These are phyloP conservation scores for Luffa acutangula DNA, from an alignment of 306 rosid species.

Conservation along the genomic window DNA sequence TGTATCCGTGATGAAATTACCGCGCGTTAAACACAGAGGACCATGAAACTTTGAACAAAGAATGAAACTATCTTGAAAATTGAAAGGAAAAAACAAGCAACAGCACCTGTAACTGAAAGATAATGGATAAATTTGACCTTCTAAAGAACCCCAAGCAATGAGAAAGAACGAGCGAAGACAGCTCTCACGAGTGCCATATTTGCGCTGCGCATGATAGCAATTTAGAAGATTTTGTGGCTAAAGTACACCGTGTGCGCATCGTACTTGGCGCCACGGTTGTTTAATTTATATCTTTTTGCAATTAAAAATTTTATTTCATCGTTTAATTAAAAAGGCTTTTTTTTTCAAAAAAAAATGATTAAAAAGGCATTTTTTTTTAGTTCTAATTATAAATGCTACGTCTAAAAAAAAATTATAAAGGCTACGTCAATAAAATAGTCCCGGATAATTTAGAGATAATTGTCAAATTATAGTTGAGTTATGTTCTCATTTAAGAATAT, in stretches of 20 bases:
- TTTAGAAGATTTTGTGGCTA: background rate
- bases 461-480: too few relatives aligned
- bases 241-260: background rate
- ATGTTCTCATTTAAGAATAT: too few relatives aligned
- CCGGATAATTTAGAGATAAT: too few relatives aligned
- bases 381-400: too few relatives aligned
- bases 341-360: too few relatives aligned
- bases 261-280: background rate
- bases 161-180: conserved; percentile 16
- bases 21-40: conserved; percentile 10
- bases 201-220: background rate
- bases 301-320: too few relatives aligned
- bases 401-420: too few relatives aligned
- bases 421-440: too few relatives aligned
- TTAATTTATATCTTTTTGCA: too few relatives aligned
- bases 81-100: conserved; percentile 18
- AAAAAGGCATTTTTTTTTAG: too few relatives aligned
- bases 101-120: conserved; percentile 34
- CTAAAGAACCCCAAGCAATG: conserved; percentile 24
- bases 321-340: too few relatives aligned
- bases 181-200: background rate
- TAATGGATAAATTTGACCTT: conserved; percentile 33
- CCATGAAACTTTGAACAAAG: conserved; percentile 11
- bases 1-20: conserved; percentile 12
- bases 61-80: conserved; percentile 17